Conservation (phyloP, 306 rosid genomes). For the Vicia faba region DNA sequence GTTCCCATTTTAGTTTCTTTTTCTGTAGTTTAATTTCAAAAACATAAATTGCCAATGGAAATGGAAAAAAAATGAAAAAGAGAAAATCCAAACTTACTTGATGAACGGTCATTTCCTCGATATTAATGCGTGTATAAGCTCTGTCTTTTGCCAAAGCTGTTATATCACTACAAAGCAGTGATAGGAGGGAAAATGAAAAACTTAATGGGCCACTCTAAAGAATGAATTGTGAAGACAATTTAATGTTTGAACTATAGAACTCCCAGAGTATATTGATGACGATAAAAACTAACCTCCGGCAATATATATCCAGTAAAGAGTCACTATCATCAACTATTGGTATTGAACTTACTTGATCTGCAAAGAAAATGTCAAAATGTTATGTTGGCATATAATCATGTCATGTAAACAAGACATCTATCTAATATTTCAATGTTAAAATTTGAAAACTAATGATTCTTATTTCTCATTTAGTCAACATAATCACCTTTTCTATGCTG, state of each 20-base stretch:
- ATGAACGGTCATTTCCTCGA: slow-evolving; percentile 93
- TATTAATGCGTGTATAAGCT: slow-evolving; percentile 83
- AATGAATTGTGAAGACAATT: slow-evolving; percentile 17
- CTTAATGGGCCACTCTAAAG: slow-evolving; percentile 19
- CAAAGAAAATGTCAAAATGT: slow-evolving; percentile 39
- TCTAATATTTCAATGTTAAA: slow-evolving; percentile 21
- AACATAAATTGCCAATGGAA: slow-evolving; percentile 12
- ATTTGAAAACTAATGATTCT: slow-evolving; percentile 8
- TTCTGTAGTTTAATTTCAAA: not conserved
- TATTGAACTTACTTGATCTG: slow-evolving; percentile 95
- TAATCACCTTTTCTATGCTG: not conserved
- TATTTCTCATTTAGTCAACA: slow-evolving; percentile 25
- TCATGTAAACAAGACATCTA: slow-evolving; percentile 29
- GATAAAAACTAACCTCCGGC: slow-evolving; percentile 74
- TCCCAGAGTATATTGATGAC: slow-evolving; percentile 4
- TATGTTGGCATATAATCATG: slow-evolving; percentile 4
- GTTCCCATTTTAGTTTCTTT: not conserved
- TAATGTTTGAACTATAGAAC: slow-evolving; percentile 27
- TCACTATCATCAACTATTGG: slow-evolving; percentile 94
- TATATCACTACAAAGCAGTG: slow-evolving; percentile 70
- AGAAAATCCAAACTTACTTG: slow-evolving; percentile 55
- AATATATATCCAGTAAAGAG: slow-evolving; percentile 90
- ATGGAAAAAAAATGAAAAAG: not conserved
- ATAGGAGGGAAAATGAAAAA: slow-evolving; percentile 37
- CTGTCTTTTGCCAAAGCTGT: slow-evolving; percentile 98